These are phyloP conservation scores for Penicillium sp. DNA, from an alignment of 2,329 filamentous ascomycete genomes.

Conservation along the genomic window DNA sequence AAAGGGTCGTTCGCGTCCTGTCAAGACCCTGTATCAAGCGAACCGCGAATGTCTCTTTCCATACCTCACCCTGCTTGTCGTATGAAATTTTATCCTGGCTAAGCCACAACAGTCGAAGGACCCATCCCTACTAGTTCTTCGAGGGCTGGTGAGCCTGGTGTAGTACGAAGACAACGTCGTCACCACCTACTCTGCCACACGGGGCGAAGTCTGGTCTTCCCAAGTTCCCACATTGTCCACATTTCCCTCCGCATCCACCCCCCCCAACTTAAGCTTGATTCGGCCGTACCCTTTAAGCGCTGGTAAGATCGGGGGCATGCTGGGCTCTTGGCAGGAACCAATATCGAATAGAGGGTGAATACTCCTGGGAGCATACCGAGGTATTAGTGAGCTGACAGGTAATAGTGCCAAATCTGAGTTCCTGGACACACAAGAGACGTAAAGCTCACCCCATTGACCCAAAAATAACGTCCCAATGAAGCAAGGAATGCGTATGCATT, in stretches of 20 bases:
- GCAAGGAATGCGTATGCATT: background rate
- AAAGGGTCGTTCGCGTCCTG: background rate
- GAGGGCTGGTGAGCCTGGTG: background rate
- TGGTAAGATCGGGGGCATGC: background rate
- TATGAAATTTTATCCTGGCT: background rate
- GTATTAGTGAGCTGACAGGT: background rate
- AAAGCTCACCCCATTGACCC: background rate
- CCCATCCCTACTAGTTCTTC: background rate
- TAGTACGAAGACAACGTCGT: slow-evolving; percentile 4
- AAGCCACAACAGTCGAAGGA: background rate
- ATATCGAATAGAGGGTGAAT: slow-evolving; percentile 11
- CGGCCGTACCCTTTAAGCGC: slow-evolving; percentile 7
- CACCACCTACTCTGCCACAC: slow-evolving; percentile 1
- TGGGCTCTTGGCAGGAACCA: slow-evolving; percentile 7
- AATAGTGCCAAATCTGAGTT: background rate
- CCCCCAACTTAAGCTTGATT: slow-evolving; percentile 4
- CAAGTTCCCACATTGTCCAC: background rate
- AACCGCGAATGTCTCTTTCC: background rate
- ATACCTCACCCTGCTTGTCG: background rate
- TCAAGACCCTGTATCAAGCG: background rate
- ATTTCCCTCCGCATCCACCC: background rate
- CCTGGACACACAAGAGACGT: background rate
- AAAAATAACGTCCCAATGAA: background rate
- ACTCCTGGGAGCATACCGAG: background rate
- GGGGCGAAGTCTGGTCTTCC: background rate